Conservation (phyloP, 75 land plant genomes). For the Pinus albicaulis region DNA sequence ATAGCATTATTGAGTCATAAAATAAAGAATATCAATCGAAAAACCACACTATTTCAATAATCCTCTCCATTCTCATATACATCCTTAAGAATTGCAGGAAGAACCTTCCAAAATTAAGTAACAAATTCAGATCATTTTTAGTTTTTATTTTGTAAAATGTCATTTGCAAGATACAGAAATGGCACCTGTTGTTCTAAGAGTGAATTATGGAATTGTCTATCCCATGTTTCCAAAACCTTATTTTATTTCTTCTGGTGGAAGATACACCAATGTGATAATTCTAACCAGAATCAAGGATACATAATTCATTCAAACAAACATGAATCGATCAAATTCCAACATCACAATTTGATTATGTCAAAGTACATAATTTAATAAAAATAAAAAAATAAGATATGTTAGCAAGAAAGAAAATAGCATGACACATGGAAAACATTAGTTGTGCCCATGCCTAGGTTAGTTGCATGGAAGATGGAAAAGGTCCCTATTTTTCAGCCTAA, state of each 20-base stretch:
- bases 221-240: slow-evolving; percentile 88
- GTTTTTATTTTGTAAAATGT: slow-evolving; percentile 92
- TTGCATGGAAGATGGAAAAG: too few species aligned
- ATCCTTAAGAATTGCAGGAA: slow-evolving; percentile 77
- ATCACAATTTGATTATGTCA: not conserved
- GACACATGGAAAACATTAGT: too few species aligned
- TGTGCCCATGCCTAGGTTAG: too few species aligned
- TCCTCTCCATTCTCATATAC: slow-evolving; percentile 77
- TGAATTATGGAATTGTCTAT: slow-evolving; percentile 64
- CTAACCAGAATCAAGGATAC: slow-evolving; percentile 29
- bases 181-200: slow-evolving; percentile 74
- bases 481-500: too few species aligned
- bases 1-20: not conserved
- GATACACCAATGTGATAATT: slow-evolving; percentile 96
- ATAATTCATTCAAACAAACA: not conserved
- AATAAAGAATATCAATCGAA: slow-evolving; percentile 54
- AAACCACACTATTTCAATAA: slow-evolving; percentile 57
- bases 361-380: not conserved
- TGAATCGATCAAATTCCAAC: not conserved
- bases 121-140: slow-evolving; percentile 92
- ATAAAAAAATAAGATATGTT: not conserved
- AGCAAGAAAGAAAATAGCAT: too few species aligned
- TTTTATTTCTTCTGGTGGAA: slow-evolving; percentile 87
- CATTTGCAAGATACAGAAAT: slow-evolving; percentile 93
- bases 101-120: slow-evolving; percentile 88